phyloP scores from a whole-genome alignment of 345 rosid species.

The Acer saccharum region DNA sequence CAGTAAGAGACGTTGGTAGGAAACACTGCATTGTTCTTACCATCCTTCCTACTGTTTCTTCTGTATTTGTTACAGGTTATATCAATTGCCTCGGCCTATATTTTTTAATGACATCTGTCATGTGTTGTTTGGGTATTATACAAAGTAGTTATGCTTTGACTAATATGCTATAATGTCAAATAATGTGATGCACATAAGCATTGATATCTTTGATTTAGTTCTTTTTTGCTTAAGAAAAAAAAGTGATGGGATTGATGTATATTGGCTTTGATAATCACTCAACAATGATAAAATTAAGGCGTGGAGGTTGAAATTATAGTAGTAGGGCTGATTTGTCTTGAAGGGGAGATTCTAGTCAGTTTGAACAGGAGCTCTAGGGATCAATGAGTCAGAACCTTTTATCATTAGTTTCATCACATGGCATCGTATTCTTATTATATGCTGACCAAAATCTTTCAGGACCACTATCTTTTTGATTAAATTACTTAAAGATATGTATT shows the following conservation, averaged over 20 bases:
- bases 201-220: not conserved
- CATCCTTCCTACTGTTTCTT: not conserved
- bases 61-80: not conserved
- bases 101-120: not conserved
- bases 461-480: not conserved
- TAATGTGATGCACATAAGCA: not conserved
- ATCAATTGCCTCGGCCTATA: not conserved
- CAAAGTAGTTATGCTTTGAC: not conserved
- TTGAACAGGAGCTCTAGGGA: not conserved
- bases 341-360: not conserved
- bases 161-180: not conserved
- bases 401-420: too few species aligned
- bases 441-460: not conserved
- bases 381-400: not conserved
- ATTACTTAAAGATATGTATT: not conserved
- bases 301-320: not conserved
- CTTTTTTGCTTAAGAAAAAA: constrained; percentile 4
- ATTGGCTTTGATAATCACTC: not conserved
- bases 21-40: not conserved
- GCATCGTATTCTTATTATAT: not conserved
- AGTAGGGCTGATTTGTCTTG: not conserved
- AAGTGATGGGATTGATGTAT: not conserved
- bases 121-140: constrained; percentile 4
- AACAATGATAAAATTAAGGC: not conserved
- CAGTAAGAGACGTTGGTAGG: constrained; percentile 29